Percentiles rank a stretch among this genome's conserved stretches.
Evolutionary conservation across 768 basidiomycete species (phyloP).

Genomic region (Postia placenta): DNA sequence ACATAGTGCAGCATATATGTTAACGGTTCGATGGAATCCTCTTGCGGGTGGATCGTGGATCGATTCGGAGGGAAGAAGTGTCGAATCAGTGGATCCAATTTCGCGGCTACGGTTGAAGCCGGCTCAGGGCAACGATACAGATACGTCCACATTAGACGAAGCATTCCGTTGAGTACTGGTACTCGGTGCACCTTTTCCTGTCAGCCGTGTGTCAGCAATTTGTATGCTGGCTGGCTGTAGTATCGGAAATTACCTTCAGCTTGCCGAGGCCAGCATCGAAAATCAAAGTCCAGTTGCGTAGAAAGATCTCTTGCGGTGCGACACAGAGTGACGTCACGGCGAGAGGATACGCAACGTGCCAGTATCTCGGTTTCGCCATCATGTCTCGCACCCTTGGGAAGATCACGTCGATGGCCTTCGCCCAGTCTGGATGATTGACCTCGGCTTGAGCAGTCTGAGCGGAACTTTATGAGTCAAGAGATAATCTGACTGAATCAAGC

Average conservation of each 20-base stretch:
- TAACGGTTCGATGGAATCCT: conserved; percentile 74
- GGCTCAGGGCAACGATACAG: conserved; percentile 90
- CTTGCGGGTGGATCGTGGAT: conserved; percentile 51
- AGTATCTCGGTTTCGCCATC: conserved; percentile 86
- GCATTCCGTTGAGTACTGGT: conserved; percentile 71
- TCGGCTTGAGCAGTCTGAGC: conserved; percentile 87
- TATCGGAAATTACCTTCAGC: conserved; percentile 55
- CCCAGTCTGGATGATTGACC: conserved; percentile 94
- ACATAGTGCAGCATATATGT: conserved; percentile 78
- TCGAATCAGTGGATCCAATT: conserved; percentile 68
- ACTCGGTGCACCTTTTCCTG: conserved; percentile 75
- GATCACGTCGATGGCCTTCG: conserved; percentile 81
- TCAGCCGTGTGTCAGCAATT: too few species aligned
- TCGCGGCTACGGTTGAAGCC: conserved; percentile 70
- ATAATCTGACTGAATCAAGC: background rate
- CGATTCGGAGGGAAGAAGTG: conserved; percentile 76
- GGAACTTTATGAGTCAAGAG: conserved; percentile 4
- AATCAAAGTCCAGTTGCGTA: conserved; percentile 72
- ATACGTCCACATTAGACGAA: conserved; percentile 90
- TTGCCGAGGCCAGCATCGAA: conserved; percentile 71
- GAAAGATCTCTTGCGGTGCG: conserved; percentile 78
- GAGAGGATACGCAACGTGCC: conserved; percentile 81
- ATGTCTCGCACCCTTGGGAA: conserved; percentile 79
- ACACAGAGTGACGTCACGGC: conserved; percentile 82
- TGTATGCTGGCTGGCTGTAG: too few species aligned